Percentiles rank a stretch among this genome's conserved stretches.
phyloP scores from a whole-genome alignment of 139 green algal species.

The Coelastrella sp. region DNA sequence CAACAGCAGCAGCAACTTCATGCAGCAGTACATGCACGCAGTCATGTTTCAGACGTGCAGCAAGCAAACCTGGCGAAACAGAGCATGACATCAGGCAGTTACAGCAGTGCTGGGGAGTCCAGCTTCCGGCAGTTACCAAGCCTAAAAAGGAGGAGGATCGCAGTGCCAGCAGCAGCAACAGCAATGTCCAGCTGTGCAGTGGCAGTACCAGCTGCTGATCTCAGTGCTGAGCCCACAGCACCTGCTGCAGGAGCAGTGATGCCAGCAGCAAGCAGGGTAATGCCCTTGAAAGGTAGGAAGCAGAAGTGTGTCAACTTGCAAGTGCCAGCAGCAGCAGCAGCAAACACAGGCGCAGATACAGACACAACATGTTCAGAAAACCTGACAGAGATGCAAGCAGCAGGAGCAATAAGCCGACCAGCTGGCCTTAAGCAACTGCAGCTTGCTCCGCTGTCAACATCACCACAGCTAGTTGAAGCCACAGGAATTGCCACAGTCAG shows the following conservation, averaged over 20 bases:
- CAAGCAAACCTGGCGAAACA: too few species aligned
- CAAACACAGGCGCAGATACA: not conserved
- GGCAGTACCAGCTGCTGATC: not conserved
- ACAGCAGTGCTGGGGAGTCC: not conserved
- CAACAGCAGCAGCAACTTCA: not conserved
- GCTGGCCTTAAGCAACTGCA: not conserved
- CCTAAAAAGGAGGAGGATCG: not conserved
- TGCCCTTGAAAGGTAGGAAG: not conserved
- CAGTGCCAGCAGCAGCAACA: constrained; percentile 6
- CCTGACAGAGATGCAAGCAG: not conserved
- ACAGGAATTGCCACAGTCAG: not conserved
- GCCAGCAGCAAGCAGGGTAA: not conserved
- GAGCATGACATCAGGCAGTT: too few species aligned
- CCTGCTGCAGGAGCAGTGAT: not conserved
- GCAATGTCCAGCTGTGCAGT: not conserved
- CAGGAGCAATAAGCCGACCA: not conserved
- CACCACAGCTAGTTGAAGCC: not conserved
- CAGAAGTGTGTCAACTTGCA: not conserved
- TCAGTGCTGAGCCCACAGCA: not conserved
- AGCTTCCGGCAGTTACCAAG: not conserved
- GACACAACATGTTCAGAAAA: not conserved
- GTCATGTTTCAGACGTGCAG: too few species aligned
- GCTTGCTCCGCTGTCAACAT: too few species aligned
- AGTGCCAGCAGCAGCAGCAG: not conserved
- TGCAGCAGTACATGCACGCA: too few species aligned